These are phyloP conservation scores for Blastobotrys serpentis DNA, from an alignment of 1,139 yeast genomes.

Conservation along the genomic window DNA sequence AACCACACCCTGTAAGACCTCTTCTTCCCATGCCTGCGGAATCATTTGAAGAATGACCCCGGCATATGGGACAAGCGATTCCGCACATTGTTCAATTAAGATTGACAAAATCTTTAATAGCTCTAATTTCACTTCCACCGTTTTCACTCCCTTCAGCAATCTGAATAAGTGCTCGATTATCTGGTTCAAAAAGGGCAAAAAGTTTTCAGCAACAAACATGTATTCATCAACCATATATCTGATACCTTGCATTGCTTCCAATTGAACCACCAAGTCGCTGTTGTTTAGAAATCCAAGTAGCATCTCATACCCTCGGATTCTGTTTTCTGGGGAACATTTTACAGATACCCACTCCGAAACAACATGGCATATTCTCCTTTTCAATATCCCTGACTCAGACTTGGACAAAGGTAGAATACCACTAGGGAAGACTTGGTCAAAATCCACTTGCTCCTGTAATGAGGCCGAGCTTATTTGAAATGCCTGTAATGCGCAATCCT, in stretches of 20 bases:
- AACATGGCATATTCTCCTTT: conserved; percentile 73
- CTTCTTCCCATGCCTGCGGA: conserved; percentile 73
- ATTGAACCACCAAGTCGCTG: conserved; percentile 58
- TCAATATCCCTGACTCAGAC: conserved; percentile 50
- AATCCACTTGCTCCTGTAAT: conserved; percentile 61
- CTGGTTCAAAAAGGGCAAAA: conserved; percentile 61
- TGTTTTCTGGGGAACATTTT: conserved; percentile 57
- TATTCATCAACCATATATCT: conserved; percentile 75
- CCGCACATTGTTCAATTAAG: conserved; percentile 55
- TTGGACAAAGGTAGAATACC: conserved; percentile 54
- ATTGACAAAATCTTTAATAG: conserved; percentile 66
- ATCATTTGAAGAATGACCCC: conserved; percentile 57
- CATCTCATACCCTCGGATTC: conserved; percentile 60
- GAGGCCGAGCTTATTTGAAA: conserved; percentile 75
- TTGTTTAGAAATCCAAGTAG: conserved; percentile 49
- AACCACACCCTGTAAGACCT: conserved; percentile 62
- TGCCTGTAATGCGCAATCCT: conserved; percentile 78
- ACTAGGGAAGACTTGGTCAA: conserved; percentile 56
- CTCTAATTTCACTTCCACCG: conserved; percentile 73
- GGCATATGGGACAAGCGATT: conserved; percentile 32
- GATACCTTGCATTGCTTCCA: conserved; percentile 74
- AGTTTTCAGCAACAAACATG: conserved; percentile 70
- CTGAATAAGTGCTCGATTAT: conserved; percentile 51
- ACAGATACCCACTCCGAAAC: conserved; percentile 79
- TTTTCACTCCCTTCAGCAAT: conserved; percentile 48